Evolutionary conservation across 495 filamentous ascomycete genomes (phyloP), one percentile per base, ranked within the genome.

Genomic region (Aspergillus steynii): DNA sequence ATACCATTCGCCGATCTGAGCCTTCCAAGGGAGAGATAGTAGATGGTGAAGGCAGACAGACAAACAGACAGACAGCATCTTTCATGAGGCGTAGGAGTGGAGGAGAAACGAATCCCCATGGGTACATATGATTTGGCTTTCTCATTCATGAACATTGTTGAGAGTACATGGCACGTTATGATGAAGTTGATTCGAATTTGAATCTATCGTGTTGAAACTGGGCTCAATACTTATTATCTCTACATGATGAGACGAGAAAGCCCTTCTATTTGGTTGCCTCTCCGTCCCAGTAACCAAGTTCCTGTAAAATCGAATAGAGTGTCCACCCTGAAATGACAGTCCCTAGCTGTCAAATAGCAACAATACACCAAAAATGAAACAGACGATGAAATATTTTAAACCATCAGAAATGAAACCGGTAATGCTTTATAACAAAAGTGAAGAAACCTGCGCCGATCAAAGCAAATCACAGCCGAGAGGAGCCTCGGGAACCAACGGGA

Each of bases 151-250:
- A 37, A 61, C 42, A 61, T 55, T 28, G 49, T 55, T 42, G 28
- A 45, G 51, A 42, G 29, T 50, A 46, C 14, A 52, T 29, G 34
- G 20, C 53, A 14, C 9, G 46, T 55, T 55, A 55, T 55, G 46
- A 28, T 55, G 37, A 42, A 42, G 37, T 55, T 55, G 34, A 55
- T 55, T 46, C 12, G 34, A 14, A 47, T 55, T 28, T 28, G 32
- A 59, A 61, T 61, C 45, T 58, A 63, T 42, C 20, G 50, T 59
- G 56, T 58, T 63, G 52, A 55, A 55, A 42, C 26, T 62, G 31
- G 28, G 29, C 37, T 42, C 37, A 14, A 42, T 42, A 42, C 12
- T 12, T 42, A 34, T 34, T 34, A 34, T 34, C 37, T 42, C 37
- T 42, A 12, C 14, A 42, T 42, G 34, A 55, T 20, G 34, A 46